Evolutionary conservation across 1,284 basidiomycete genomes (phyloP).

Genomic region (Fomes fomentarius): DNA sequence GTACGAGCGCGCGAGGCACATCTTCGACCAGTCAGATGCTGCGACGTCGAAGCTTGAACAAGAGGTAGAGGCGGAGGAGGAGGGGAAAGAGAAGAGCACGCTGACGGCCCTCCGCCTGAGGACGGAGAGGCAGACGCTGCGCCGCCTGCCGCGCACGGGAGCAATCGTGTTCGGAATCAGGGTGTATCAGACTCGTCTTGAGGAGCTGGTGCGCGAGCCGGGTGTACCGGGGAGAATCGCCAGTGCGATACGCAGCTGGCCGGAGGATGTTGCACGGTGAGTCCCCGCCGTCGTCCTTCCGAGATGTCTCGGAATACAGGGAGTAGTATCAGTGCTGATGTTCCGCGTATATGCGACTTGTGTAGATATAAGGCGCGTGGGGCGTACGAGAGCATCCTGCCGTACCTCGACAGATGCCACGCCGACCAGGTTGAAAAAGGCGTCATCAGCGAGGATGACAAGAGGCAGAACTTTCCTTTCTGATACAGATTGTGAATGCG

Average conservation of each 20-base stretch:
- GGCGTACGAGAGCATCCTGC: conserved; percentile 50
- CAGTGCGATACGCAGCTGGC: conserved; percentile 70
- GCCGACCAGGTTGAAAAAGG: conserved; percentile 37
- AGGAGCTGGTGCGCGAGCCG: conserved; percentile 58
- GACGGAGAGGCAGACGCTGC: conserved; percentile 74
- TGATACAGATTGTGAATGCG: conserved; percentile 1
- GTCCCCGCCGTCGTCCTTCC: too few species aligned
- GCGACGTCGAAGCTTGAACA: neutral
- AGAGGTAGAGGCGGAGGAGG: conserved; percentile 22
- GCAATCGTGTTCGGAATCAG: conserved; percentile 80
- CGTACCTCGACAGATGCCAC: conserved; percentile 52
- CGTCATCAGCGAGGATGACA: conserved; percentile 15
- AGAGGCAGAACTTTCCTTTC: conserved; percentile 22
- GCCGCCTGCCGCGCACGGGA: conserved; percentile 67
- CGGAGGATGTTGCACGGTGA: conserved; percentile 58
- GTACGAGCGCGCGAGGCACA: conserved; percentile 29
- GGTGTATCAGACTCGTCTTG: conserved; percentile 69
- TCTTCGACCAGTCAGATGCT: conserved; percentile 22
- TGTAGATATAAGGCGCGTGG: conserved; percentile 60
- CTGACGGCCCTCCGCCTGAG: conserved; percentile 62
- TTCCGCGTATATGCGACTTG: neutral
- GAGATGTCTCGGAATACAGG: too few species aligned
- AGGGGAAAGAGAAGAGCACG: conserved; percentile 32
- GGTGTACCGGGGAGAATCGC: conserved; percentile 72
- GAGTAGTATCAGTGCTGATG: too few species aligned